These are phyloP conservation scores for Coccomyxa subellipsoidea DNA, from an alignment of 163 green algal species.

Conservation along the genomic window DNA sequence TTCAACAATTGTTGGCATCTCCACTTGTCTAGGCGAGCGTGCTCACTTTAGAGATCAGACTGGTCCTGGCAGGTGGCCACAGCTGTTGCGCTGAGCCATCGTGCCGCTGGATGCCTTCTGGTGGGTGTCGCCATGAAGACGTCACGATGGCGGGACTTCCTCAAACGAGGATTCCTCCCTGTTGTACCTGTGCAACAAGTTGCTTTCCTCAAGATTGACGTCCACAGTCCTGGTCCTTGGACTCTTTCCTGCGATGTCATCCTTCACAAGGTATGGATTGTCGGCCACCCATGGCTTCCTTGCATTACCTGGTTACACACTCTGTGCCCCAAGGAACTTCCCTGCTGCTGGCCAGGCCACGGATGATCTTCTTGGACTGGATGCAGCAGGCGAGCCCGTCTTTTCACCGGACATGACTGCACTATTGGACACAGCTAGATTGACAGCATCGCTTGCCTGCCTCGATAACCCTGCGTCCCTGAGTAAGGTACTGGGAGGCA, in stretches of 20 bases:
- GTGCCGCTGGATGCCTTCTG: neutral
- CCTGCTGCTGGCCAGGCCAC: neutral
- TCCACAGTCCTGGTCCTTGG: neutral
- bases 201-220: neutral
- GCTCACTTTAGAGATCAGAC: neutral
- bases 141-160: neutral
- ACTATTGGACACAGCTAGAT: neutral
- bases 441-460: neutral
- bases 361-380: neutral
- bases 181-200: neutral
- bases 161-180: neutral
- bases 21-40: too few relatives aligned
- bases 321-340: neutral
- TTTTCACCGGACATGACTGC: neutral
- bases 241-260: neutral
- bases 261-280: neutral
- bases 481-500: neutral
- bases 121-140: neutral
- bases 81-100: neutral
- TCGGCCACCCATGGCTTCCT: neutral
- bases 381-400: neutral
- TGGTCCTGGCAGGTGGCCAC: neutral
- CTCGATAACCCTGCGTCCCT: neutral
- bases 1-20: too few relatives aligned
- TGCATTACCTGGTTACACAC: neutral